Evolutionary conservation across 257 asterid genomes (phyloP), one percentile per base, ranked within the genome.

Genomic region (Forsythia suspensa): DNA sequence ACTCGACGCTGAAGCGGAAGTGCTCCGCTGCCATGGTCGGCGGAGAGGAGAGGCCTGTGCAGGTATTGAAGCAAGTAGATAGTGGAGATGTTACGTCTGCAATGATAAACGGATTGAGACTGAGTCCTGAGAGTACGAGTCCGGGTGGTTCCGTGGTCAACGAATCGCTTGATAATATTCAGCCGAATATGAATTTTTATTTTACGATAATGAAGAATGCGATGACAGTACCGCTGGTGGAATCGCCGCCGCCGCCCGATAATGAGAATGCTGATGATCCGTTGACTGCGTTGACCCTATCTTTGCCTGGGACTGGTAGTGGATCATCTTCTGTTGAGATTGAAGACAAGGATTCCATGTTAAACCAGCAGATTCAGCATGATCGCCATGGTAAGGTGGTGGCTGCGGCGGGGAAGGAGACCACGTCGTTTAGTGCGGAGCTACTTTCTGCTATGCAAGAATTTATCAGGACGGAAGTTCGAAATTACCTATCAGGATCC

Each of bases 1-100:
- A 88, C 75, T 84, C 90, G 41, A 86, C 81, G 82, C 63, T 88
- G 80, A 87, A 87, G 79, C 76, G 88, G 70, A 83, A 72, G 76
- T 71, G 57, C 13, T 0, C 74, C 41, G 15, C 71, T 15, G 73
- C 16, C 13, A 52, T 2, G 68, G 24, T 3, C 12, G 77, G 39
- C 0, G 89, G 72, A 15, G 83, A 79, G 52, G 83, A 79, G 66
- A 81, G 92, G 78, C 69, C 44, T 4, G 4, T n/a, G 71, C 84
- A 84, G 81, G 81, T 80, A 0, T 16, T 72, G 81, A 82, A 82
- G 69, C 72, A 82, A 48, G 6, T 55, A 36, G 85, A 76, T 8
- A 75, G 84, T 48, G 83, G 83, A 41, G 91, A 89, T 43, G 85
- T 87, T 8, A 80, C 89, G 10, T 71, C 48, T 70, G 80, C 77